phyloP scores from a whole-genome alignment of 2,329 filamentous ascomycete species.

The Aspergillus niger region DNA sequence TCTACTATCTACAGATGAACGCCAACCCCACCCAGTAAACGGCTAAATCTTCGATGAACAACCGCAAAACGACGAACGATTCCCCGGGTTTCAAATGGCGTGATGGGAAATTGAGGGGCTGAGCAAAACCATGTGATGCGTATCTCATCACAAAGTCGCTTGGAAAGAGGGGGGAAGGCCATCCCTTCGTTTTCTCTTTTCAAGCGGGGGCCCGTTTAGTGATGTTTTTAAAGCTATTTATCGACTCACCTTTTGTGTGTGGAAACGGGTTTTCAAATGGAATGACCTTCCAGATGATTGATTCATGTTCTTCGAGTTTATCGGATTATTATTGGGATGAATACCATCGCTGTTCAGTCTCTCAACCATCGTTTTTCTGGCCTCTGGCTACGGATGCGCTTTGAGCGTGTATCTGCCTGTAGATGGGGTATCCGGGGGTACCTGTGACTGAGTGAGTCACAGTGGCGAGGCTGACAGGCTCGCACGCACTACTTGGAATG shows the following conservation, averaged over 20 bases:
- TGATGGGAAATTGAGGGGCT: constrained; percentile 3
- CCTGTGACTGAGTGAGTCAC: neutral
- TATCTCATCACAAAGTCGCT: neutral
- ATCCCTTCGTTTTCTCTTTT: too few relatives aligned
- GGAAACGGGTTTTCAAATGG: neutral
- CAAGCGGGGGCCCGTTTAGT: neutral
- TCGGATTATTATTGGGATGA: constrained; percentile 5
- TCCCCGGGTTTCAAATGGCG: constrained; percentile 7
- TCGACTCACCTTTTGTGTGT: neutral
- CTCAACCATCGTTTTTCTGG: neutral
- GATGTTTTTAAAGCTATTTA: neutral
- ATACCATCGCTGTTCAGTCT: constrained; percentile 11
- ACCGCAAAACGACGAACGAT: constrained; percentile 3
- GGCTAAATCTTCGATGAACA: constrained; percentile 5
- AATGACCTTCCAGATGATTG: neutral
- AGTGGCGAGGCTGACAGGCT: neutral
- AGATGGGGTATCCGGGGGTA: neutral
- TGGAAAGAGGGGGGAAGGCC: neutral
- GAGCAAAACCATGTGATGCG: constrained; percentile 4
- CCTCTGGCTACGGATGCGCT: neutral
- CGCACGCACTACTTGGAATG: neutral
- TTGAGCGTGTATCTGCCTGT: neutral
- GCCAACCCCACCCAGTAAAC: constrained; percentile 75
- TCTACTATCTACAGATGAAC: constrained; percentile 66
- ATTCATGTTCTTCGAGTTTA: neutral